Evolutionary conservation across 495 filamentous ascomycete genomes (phyloP).

Genomic region (Trichodelitschia bisporula): DNA sequence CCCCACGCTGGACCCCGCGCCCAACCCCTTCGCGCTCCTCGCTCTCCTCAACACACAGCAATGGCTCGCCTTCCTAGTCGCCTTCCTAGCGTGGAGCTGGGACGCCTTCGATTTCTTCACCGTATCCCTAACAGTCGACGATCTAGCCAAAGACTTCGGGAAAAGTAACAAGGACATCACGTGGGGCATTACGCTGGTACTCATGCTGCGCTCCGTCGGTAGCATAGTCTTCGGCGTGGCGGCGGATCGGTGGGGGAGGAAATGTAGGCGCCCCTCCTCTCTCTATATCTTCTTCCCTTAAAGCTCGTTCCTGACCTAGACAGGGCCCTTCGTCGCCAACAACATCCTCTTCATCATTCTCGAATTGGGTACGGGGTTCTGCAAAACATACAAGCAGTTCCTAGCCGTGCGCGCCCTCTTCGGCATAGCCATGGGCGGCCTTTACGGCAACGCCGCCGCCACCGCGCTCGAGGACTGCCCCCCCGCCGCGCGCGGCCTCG

Average conservation of each 20-base stretch:
- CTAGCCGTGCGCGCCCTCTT: slow-evolving; percentile 64
- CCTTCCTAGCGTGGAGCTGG: slow-evolving; percentile 33
- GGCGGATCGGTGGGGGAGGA: slow-evolving; percentile 60
- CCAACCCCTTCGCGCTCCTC: slow-evolving; percentile 53
- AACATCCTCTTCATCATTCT: slow-evolving; percentile 59
- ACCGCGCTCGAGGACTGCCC: slow-evolving; percentile 75
- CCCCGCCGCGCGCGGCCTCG: slow-evolving; percentile 41
- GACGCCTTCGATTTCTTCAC: slow-evolving; percentile 88
- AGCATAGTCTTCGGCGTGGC: slow-evolving; percentile 54
- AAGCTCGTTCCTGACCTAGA: neutral
- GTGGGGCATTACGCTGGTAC: slow-evolving; percentile 71
- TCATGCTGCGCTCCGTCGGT: slow-evolving; percentile 58
- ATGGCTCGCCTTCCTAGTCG: slow-evolving; percentile 62
- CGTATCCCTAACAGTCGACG: slow-evolving; percentile 45
- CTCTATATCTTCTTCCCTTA: neutral
- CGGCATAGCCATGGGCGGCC: slow-evolving; percentile 69
- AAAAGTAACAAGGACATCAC: slow-evolving; percentile 53
- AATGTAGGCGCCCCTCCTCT: slow-evolving; percentile 21
- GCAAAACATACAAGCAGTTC: slow-evolving; percentile 52
- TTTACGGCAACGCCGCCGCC: slow-evolving; percentile 72
- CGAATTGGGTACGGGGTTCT: slow-evolving; percentile 62
- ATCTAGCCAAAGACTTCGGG: slow-evolving; percentile 42
- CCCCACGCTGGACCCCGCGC: slow-evolving; percentile 52
- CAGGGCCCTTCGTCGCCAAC: slow-evolving; percentile 39
- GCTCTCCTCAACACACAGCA: slow-evolving; percentile 40